A percentile compares a stretch with the other conserved stretches of the same genome.
Conservation (phyloP, 1,139 yeast genomes). For the Nakaseomyces glabratus region DNA sequence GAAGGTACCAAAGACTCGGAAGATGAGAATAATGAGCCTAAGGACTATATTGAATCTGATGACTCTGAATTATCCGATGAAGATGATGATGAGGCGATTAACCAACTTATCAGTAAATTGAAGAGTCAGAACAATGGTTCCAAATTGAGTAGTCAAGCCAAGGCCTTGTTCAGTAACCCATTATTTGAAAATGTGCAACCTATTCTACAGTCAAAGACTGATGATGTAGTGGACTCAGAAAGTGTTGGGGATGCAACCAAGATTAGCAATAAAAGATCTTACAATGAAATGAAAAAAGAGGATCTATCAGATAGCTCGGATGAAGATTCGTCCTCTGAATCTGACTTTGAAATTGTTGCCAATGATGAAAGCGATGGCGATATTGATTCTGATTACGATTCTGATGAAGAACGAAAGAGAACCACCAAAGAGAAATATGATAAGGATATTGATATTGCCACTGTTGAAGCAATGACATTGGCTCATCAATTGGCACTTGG, state of each 20-base stretch:
- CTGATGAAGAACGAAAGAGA: slow-evolving; percentile 39
- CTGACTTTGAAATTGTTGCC: slow-evolving; percentile 49
- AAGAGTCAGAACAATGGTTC: slow-evolving; percentile 40
- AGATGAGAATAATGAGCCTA: slow-evolving; percentile 35
- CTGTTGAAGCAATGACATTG: slow-evolving; percentile 95
- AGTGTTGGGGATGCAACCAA: slow-evolving; percentile 20
- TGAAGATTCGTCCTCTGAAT: slow-evolving; percentile 26
- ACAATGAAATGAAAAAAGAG: slow-evolving; percentile 12
- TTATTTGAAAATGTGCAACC: slow-evolving; percentile 59
- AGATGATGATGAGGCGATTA: slow-evolving; percentile 71
- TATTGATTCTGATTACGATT: slow-evolving; percentile 38
- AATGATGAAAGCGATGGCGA: slow-evolving; percentile 35
- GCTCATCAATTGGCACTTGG: slow-evolving; percentile 95
- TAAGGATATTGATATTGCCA: slow-evolving; percentile 69
- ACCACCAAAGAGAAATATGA: slow-evolving; percentile 42
- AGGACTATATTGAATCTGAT: slow-evolving; percentile 33
- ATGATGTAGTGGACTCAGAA: slow-evolving; percentile 14
- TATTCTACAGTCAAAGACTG: slow-evolving; percentile 28
- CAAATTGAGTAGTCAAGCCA: slow-evolving; percentile 62
- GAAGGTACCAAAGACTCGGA: slow-evolving; percentile 37
- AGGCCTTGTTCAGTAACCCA: slow-evolving; percentile 68
- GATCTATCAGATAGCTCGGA: slow-evolving; percentile 22
- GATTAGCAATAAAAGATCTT: slow-evolving; percentile 12
- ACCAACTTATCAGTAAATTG: slow-evolving; percentile 49
- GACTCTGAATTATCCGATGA: slow-evolving; percentile 39